Conservation (phyloP, 108 stramenopile genomes). For the Tribonema minus region DNA sequence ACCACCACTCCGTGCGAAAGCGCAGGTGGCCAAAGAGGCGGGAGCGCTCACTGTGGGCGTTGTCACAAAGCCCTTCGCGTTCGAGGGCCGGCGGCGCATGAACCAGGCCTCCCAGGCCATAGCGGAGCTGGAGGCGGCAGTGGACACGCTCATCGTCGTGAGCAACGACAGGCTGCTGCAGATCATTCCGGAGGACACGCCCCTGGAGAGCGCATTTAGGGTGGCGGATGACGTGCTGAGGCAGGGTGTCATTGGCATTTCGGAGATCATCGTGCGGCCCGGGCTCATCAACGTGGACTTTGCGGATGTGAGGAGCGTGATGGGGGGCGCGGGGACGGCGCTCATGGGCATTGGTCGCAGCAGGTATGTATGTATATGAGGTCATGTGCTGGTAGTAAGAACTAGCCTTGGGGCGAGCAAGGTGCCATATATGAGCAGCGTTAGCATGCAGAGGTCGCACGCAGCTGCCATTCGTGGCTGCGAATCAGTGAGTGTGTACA, state of each 20-base stretch:
- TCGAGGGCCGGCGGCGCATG: slow-evolving; percentile 62
- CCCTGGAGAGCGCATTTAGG: slow-evolving; percentile 66
- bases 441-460: too few species aligned
- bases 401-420: slow-evolving; percentile 59
- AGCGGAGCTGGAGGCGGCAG: slow-evolving; percentile 54
- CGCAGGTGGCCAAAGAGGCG: slow-evolving; percentile 41
- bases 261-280: slow-evolving; percentile 69
- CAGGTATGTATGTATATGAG: too few species aligned
- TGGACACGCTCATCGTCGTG: slow-evolving; percentile 73
- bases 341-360: slow-evolving; percentile 72
- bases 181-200: too few species aligned
- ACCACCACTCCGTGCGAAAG: too few species aligned
- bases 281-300: slow-evolving; percentile 75
- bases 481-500: too few species aligned
- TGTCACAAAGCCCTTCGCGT: slow-evolving; percentile 72
- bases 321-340: slow-evolving; percentile 61
- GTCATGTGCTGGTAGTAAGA: too few species aligned
- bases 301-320: slow-evolving; percentile 64
- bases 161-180: too few species aligned
- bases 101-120: slow-evolving; percentile 54
- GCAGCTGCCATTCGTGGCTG: too few species aligned
- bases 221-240: slow-evolving; percentile 73
- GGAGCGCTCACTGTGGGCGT: too few species aligned
- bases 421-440: too few species aligned
- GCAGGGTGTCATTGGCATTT: slow-evolving; percentile 70